Percentiles rank a stretch among this genome's conserved stretches.
These are phyloP conservation scores for Eimeria praecox DNA, from an alignment of 169 alveolate species.

Conservation along the genomic window DNA sequence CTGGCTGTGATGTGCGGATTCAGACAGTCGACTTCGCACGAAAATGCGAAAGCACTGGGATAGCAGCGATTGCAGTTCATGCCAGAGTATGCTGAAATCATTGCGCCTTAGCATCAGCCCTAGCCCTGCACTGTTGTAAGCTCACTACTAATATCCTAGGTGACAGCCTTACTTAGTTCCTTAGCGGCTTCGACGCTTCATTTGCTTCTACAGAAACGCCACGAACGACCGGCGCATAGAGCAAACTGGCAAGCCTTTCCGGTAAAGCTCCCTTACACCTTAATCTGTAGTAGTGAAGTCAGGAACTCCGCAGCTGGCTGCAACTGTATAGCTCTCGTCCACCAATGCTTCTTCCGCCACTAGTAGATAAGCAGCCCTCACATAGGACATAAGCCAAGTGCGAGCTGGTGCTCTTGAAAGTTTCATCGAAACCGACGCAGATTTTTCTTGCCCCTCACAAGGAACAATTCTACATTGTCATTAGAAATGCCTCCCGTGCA, in stretches of 20 bases:
- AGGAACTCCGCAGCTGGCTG: not conserved
- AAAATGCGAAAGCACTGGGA: constrained; percentile 76
- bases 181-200: not conserved
- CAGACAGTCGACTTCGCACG: constrained; percentile 82
- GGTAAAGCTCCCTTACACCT: not conserved
- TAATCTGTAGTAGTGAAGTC: not conserved
- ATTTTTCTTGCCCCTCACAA: not conserved
- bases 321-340: not conserved
- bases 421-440: not conserved
- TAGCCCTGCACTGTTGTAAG: not conserved
- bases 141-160: not conserved
- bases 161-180: not conserved
- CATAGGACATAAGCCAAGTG: not conserved
- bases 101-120: not conserved
- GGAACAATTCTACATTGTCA: not conserved
- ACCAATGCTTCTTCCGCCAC: not conserved
- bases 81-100: constrained; percentile 70
- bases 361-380: not conserved
- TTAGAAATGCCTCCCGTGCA: not conserved
- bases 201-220: constrained; percentile 74
- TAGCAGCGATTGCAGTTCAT: constrained; percentile 80
- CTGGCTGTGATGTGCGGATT: not conserved
- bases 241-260: constrained; percentile 80
- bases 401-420: not conserved
- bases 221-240: constrained; percentile 79